These are phyloP conservation scores for Scenedesmus sp. DNA, from an alignment of 163 green algal genomes.

Conservation along the genomic window DNA sequence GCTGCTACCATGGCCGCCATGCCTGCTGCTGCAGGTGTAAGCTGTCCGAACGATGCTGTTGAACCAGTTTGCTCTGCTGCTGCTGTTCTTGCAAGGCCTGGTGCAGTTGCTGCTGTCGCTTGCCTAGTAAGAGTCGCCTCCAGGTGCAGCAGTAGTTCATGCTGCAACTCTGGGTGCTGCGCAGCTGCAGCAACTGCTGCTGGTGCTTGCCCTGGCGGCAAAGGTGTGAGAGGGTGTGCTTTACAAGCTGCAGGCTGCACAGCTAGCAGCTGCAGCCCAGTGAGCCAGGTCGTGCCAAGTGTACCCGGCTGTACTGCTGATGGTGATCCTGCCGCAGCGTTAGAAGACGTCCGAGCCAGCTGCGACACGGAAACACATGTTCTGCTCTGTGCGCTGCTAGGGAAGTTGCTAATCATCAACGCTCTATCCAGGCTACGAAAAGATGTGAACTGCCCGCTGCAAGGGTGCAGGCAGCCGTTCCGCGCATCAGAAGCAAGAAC, in stretches of 20 bases:
- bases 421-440: neutral
- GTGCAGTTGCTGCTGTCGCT: neutral
- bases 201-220: neutral
- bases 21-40: neutral
- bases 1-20: neutral
- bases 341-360: neutral
- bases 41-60: neutral
- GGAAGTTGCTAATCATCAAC: neutral
- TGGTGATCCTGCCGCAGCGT: neutral
- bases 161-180: neutral
- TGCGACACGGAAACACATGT: neutral
- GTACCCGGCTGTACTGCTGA: neutral
- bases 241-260: constrained; percentile 18
- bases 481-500: neutral
- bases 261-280: neutral
- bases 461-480: neutral
- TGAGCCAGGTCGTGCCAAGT: neutral
- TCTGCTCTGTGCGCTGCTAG: neutral
- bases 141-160: constrained; percentile 29
- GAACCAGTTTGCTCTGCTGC: too few relatives aligned
- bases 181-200: neutral
- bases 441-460: neutral
- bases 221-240: neutral
- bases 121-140: neutral
- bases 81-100: neutral